Conservation (phyloP, 805 yeast genomes). For the Candida saitoana region DNA sequence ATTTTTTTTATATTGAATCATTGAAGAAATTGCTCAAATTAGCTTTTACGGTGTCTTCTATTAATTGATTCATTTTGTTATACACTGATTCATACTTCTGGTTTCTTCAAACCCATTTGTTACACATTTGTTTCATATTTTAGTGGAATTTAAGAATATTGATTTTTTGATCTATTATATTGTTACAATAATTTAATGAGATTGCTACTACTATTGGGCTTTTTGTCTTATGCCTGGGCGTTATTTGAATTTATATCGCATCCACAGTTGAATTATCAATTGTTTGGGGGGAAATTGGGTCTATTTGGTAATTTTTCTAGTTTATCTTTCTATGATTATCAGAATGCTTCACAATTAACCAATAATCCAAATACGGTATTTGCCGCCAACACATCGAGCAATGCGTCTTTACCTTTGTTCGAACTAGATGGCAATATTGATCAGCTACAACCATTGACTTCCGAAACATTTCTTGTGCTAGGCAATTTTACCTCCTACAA, state of each 20-base stretch:
- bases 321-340: slow-evolving; percentile 23
- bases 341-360: slow-evolving; percentile 21
- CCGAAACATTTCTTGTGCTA: slow-evolving; percentile 26
- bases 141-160: too few relatives aligned
- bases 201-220: slow-evolving; percentile 1
- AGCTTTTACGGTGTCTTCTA: too few relatives aligned
- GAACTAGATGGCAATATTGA: slow-evolving; percentile 28
- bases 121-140: too few relatives aligned
- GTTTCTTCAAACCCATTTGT: too few relatives aligned
- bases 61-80: too few relatives aligned
- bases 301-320: slow-evolving; percentile 29
- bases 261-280: slow-evolving; percentile 21
- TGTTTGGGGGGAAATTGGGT: slow-evolving; percentile 28
- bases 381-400: slow-evolving; percentile 18
- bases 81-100: too few relatives aligned
- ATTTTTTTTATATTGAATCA: too few relatives aligned
- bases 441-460: slow-evolving; percentile 22
- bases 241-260: slow-evolving; percentile 7
- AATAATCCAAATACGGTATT: slow-evolving; percentile 10
- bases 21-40: too few relatives aligned
- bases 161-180: too few relatives aligned
- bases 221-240: neutral
- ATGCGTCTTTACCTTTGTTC: slow-evolving; percentile 20
- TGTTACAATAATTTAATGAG: too few relatives aligned
- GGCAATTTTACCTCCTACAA: slow-evolving; percentile 37